These are phyloP conservation scores for Phoma sp. DNA, from an alignment of 2,329 filamentous ascomycete species.

Conservation along the genomic window DNA sequence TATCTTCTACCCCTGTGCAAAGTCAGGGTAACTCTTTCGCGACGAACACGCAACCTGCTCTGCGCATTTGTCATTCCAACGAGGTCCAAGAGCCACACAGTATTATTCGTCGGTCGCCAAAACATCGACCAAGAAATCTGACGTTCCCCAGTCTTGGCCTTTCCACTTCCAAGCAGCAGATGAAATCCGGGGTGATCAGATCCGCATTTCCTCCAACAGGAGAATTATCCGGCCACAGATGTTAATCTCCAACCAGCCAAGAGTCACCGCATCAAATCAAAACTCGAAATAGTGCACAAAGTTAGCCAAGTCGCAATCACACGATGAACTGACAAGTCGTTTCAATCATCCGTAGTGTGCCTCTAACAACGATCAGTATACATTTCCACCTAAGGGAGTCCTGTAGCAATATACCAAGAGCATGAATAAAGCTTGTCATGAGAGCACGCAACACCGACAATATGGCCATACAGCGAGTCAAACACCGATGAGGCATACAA, in stretches of 20 bases:
- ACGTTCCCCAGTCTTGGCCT: constrained; percentile 14
- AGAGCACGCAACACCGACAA: background rate
- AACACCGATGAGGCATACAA: constrained; percentile 18
- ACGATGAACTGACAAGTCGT: constrained; percentile 2
- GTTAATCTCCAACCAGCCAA: constrained; percentile 17
- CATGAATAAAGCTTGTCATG: background rate
- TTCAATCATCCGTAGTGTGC: constrained; percentile 1
- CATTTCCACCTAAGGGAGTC: constrained; percentile 23
- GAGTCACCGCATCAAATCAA: constrained; percentile 7
- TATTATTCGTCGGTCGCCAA: background rate
- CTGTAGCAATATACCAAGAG: constrained; percentile 11
- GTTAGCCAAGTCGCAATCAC: background rate
- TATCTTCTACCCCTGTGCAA: no score
- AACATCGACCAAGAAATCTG: background rate
- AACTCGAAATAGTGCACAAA: background rate
- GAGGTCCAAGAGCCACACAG: no score
- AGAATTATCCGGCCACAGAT: constrained; percentile 17
- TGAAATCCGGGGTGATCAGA: constrained; percentile 1
- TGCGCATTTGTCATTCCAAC: no score
- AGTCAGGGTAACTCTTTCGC: no score
- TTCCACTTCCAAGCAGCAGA: background rate
- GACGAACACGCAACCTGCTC: no score
- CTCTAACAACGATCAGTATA: background rate
- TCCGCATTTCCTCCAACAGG: constrained; percentile 27
- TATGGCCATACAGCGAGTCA: constrained; percentile 1